Evolutionary conservation across 1,284 basidiomycete species (phyloP).

Genomic region (Trichosporon inkin): DNA sequence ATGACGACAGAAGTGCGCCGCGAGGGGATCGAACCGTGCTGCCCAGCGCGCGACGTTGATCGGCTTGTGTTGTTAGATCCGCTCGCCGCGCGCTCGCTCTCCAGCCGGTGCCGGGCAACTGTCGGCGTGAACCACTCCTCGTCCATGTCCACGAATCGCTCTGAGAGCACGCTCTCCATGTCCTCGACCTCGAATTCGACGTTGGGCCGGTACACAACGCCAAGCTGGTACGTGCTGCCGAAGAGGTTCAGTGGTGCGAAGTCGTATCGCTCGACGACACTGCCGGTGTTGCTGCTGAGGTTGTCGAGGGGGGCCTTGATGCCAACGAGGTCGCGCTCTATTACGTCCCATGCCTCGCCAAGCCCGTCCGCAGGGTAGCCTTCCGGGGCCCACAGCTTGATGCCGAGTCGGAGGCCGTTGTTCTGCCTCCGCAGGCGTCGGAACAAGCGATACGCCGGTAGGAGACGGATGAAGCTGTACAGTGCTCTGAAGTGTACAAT

Average conservation of each 20-base stretch:
- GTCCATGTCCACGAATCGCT: conserved; percentile 47
- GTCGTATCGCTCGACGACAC: conserved; percentile 25
- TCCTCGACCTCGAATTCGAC: conserved; percentile 46
- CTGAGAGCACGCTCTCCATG: conserved; percentile 45
- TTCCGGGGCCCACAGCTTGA: conserved; percentile 49
- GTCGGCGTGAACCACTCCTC: conserved; percentile 51
- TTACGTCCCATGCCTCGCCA: conserved; percentile 43
- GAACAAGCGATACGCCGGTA: conserved; percentile 44
- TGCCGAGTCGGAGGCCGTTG: conserved; percentile 43
- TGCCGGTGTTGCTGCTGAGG: conserved; percentile 14
- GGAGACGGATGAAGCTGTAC: conserved; percentile 39
- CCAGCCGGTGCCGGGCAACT: conserved; percentile 35
- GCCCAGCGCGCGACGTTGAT: background rate
- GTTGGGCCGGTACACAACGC: conserved; percentile 38
- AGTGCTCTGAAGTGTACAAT: conserved; percentile 48
- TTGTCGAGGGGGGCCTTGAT: conserved; percentile 36
- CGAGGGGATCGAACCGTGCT: background rate
- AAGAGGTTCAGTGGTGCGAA: conserved; percentile 41
- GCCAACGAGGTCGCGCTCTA: conserved; percentile 44
- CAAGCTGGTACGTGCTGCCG: conserved; percentile 37
- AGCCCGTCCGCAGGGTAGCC: conserved; percentile 32
- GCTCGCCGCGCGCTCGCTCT: conserved; percentile 21
- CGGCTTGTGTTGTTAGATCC: conserved; percentile 6
- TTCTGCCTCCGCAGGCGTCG: conserved; percentile 40
- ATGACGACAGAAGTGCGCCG: background rate